These are phyloP conservation scores for Staphylotrichum tortipilum DNA, from an alignment of 495 filamentous ascomycete species.

Conservation along the genomic window DNA sequence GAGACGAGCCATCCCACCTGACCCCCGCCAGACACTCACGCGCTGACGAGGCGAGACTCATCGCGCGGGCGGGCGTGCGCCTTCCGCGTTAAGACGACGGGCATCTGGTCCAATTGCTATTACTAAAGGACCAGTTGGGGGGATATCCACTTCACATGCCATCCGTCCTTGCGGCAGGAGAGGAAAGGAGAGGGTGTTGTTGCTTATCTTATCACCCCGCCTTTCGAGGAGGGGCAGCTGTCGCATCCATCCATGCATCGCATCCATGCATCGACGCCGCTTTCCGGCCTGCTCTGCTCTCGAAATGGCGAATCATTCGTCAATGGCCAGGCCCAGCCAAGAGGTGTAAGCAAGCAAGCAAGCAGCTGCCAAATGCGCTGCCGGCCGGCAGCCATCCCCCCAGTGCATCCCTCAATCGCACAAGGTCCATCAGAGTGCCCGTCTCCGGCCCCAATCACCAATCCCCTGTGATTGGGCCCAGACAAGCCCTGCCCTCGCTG, in stretches of 20 bases:
- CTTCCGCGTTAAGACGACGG: neutral
- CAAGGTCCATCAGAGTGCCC: too few species aligned
- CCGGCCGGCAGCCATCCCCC: too few species aligned
- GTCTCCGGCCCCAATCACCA: too few species aligned
- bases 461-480: slow-evolving; percentile 3
- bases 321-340: too few species aligned
- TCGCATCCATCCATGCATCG: too few species aligned
- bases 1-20: neutral
- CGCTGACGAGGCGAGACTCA: neutral
- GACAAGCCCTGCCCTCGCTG: neutral
- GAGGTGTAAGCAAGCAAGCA: too few species aligned
- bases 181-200: too few species aligned
- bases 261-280: too few species aligned
- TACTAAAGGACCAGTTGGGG: neutral
- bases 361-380: too few species aligned
- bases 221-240: slow-evolving; percentile 5
- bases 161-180: neutral
- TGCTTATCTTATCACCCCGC: slow-evolving; percentile 12
- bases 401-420: too few species aligned
- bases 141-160: neutral
- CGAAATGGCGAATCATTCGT: too few species aligned
- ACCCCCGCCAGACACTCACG: neutral
- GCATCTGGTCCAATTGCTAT: neutral
- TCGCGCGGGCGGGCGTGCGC: neutral
- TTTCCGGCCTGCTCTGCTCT: too few species aligned